Evolutionary conservation across 129 eudicot species (phyloP), one percentile per base, ranked within the genome.

Genomic region (Flaveria sonorensis): DNA sequence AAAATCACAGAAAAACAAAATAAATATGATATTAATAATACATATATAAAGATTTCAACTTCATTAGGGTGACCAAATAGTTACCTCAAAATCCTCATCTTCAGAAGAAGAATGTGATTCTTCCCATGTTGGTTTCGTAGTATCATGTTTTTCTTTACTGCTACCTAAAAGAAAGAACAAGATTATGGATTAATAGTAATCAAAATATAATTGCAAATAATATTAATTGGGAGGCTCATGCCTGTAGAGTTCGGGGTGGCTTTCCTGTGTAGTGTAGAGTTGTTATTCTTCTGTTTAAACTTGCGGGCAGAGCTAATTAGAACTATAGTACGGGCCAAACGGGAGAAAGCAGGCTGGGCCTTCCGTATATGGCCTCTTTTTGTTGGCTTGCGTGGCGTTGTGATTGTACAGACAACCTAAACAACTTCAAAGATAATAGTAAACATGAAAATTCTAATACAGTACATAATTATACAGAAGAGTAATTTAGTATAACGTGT

Each of bases 301-400:
- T 43, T 86, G 80, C 79, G 77, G 69, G 70, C 68, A 11, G 87
- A 65, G 45, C 72, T 70, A 61, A 80, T 61, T n/a, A 75, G 61
- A 30, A 87, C 86, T 77, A 73, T 75, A 18, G 91, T 82, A 65
- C 96, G 91, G 70, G 78, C 88, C 71, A 89, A 84, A 57, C 84
- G 83, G 21, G 96, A 89, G 71, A 92, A 87, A 2, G 85, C 80
- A 19, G 88, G 96, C 39, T 66, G 83, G 26, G 70, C 64, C 65
- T 86, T 82, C 63, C 2, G 46, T 43, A 72, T 48, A 7, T 46
- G 84, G 73, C 81, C 32, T 50, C 70, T 78, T 71, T 84, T 78
- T 52, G 79, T 75, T 72, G 89, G 91, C 71, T 80, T 88, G 67
- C 90, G 80, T 6, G 97, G 86, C 93, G 88, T 90, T 61, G 32